Base-by-base conservation (phyloP, 2,329 filamentous ascomycete genomes). In the Ceratocystis ficicola region DNA sequence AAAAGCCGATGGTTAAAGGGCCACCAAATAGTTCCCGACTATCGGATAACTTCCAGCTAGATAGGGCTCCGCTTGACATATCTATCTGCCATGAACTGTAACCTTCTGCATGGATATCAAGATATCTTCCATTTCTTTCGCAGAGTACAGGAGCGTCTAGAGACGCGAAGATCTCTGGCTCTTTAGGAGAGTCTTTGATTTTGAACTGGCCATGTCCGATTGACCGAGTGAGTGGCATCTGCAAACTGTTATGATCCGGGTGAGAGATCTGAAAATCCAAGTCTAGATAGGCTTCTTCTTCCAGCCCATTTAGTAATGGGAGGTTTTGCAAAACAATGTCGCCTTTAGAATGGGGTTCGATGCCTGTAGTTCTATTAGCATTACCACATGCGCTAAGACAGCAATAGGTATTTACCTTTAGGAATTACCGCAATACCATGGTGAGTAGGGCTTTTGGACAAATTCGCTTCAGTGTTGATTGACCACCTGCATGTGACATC, bases 281-380 rank as follows among this genome's bases (percentile, higher is more conserved):
- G 44, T 66, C 69, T 0, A 73, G 71, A 4, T 77, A 70, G 0
- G 68, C 72, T 0, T 73, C 71, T 0, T 73, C 71, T 32, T 30
- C 15, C 22, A 10, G 15, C 4, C 25, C 12, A 12, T 28, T 17
- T 7, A 57, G 28, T 32, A 15, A 17, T n/a, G 28, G 28, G 12
- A 57, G 20, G 5, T 28, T 28, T 3, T 57, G 12, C 12, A 57
- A 78, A 70, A 1, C 70, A 7, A 80, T 59, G 1, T 69, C 72
- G 2, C 73, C 71, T 64, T 76, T 72, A 3, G 72, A 73, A 68
- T 80, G 78, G 0, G 80, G 78, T 60, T 78, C 73, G 32, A 81
- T 71, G 10, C 74, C 77, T 76, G 63, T 2, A n/a, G 63, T 22
- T 25, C 44, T 12, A 32, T 36, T 28, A 62, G 60, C 20, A 44